A percentile compares a stretch with the other conserved stretches of the same genome.
phyloP scores from a whole-genome alignment of 2,329 filamentous ascomycete species.

The Aspergillus alliaceus region DNA sequence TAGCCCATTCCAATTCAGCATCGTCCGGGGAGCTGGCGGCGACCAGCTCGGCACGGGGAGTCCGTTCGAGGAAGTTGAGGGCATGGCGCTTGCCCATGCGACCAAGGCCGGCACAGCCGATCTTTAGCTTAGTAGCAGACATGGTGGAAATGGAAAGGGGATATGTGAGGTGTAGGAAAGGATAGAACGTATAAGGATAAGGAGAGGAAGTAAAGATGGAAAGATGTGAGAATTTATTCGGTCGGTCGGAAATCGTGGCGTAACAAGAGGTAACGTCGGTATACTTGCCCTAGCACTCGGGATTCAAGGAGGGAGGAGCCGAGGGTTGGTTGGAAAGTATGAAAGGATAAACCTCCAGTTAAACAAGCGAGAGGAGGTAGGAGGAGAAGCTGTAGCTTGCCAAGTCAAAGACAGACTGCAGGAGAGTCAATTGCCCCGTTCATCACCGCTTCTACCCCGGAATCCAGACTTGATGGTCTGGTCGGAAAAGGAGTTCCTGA shows the following conservation, averaged over 20 bases:
- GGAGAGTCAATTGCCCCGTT: not conserved
- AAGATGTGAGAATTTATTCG: conserved; percentile 3
- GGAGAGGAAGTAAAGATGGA: too few species aligned
- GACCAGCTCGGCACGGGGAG: conserved; percentile 51
- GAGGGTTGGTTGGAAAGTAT: not conserved
- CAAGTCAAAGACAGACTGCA: not conserved
- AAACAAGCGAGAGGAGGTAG: not conserved
- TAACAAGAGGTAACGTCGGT: not conserved
- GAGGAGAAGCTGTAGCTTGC: not conserved
- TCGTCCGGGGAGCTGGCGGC: conserved; percentile 50
- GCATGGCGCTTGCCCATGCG: conserved; percentile 55
- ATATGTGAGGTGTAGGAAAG: not conserved
- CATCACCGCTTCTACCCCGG: conserved; percentile 1
- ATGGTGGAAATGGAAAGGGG: conserved; percentile 12
- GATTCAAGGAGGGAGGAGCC: not conserved
- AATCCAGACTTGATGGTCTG: not conserved
- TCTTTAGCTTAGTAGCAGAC: conserved; percentile 38
- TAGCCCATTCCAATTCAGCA: conserved; percentile 52
- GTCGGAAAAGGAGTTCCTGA: conserved; percentile 6
- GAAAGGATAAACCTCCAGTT: not conserved
- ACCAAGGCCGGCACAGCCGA: conserved; percentile 52
- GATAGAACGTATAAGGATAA: too few species aligned
- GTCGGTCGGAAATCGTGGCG: conserved; percentile 2
- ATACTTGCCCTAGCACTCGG: not conserved
- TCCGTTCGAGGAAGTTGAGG: conserved; percentile 48